Conservation (phyloP, 1,284 basidiomycete genomes). For the Dichomitus squalens region DNA sequence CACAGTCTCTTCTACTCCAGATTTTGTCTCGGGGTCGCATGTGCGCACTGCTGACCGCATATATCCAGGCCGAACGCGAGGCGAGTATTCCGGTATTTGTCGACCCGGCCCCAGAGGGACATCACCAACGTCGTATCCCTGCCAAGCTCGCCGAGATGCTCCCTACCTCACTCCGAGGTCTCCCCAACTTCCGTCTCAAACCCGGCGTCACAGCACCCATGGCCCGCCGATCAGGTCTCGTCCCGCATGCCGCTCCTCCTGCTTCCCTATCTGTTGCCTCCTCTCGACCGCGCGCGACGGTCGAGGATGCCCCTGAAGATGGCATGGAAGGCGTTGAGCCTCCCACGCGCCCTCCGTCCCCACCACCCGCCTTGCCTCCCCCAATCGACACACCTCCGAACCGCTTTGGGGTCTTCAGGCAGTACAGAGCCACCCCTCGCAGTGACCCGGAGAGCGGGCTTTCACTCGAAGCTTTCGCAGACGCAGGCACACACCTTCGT, state of each 20-base stretch:
- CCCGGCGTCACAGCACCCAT: neutral
- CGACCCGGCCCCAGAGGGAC: neutral
- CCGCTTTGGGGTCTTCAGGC: conserved; percentile 10
- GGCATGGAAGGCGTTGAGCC: neutral
- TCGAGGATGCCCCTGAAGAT: neutral
- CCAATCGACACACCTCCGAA: conserved; percentile 7
- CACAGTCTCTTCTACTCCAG: no score
- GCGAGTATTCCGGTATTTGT: conserved; percentile 33
- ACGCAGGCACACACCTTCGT: neutral
- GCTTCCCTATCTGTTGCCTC: neutral
- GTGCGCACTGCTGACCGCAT: neutral
- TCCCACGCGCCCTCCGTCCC: neutral
- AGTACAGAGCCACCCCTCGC: neutral
- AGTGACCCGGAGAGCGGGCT: conserved; percentile 8
- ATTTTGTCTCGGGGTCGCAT: no score
- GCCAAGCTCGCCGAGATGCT: neutral
- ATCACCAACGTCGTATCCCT: no score
- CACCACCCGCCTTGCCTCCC: neutral
- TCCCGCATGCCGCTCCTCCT: neutral
- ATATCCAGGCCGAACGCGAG: neutral
- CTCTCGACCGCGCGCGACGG: neutral
- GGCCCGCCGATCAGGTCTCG: neutral
- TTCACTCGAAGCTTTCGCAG: neutral
- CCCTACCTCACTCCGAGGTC: neutral
- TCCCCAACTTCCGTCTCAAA: neutral